Evolutionary conservation across 495 filamentous ascomycete genomes (phyloP).

Genomic region (Amorphotheca resinae): DNA sequence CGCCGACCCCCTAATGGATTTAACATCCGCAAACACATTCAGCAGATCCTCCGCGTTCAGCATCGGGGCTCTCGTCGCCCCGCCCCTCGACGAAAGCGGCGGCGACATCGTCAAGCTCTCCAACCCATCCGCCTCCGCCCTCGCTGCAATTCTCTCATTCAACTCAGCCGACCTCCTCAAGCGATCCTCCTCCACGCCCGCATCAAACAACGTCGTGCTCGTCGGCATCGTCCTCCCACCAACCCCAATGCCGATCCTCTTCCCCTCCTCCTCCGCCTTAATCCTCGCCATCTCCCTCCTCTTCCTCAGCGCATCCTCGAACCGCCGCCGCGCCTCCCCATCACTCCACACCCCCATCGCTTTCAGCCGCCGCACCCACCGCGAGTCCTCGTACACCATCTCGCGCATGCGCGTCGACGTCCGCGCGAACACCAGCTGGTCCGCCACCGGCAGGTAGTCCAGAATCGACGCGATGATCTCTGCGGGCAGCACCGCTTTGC

Average conservation of each 20-base stretch:
- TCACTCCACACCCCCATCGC: constrained; percentile 92
- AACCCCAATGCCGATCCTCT: constrained; percentile 25
- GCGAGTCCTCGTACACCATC: constrained; percentile 97
- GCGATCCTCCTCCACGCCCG: constrained; percentile 44
- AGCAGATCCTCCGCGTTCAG: constrained; percentile 48
- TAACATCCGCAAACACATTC: constrained; percentile 50
- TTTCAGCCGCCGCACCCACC: constrained; percentile 79
- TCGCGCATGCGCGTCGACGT: constrained; percentile 83
- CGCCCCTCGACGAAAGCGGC: not conserved
- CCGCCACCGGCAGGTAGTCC: constrained; percentile 73
- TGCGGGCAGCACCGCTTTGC: constrained; percentile 70
- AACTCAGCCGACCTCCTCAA: constrained; percentile 19
- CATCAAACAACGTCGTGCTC: constrained; percentile 54
- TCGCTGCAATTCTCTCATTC: constrained; percentile 4
- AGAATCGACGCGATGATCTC: constrained; percentile 85
- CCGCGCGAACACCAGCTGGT: constrained; percentile 76
- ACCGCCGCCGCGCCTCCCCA: constrained; percentile 62
- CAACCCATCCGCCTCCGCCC: constrained; percentile 26
- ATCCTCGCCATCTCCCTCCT: constrained; percentile 48
- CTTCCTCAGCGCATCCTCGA: constrained; percentile 59
- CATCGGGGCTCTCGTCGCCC: constrained; percentile 19
- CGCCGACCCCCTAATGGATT: constrained; percentile 75
- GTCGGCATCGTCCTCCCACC: constrained; percentile 14
- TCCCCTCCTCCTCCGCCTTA: constrained; percentile 36
- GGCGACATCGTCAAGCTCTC: constrained; percentile 25